Conservation (phyloP, 1,139 yeast species). For the Yamadazyma triangularis region DNA sequence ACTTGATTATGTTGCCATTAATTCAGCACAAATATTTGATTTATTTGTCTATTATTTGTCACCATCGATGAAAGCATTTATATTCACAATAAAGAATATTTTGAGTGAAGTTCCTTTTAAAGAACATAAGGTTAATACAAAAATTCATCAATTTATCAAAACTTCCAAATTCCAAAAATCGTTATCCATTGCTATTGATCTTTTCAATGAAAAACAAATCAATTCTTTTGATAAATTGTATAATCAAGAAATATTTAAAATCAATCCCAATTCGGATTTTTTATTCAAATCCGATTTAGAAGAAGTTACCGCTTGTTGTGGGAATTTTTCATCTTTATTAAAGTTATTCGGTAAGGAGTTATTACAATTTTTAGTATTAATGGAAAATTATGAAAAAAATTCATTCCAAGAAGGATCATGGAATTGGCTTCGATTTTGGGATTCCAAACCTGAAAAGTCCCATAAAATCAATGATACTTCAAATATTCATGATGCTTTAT, state of each 20-base stretch:
- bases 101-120: conserved; percentile 55
- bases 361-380: conserved; percentile 39
- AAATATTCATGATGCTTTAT: conserved; percentile 34
- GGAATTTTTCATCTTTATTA: conserved; percentile 66
- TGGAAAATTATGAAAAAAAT: conserved; percentile 34
- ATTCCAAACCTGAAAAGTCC: conserved; percentile 4
- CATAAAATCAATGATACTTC: conserved; percentile 6
- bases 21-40: conserved; percentile 54
- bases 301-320: conserved; percentile 82
- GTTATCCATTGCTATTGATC: conserved; percentile 45
- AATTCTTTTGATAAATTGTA: conserved; percentile 57
- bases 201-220: conserved; percentile 55
- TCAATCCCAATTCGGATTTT: conserved; percentile 23
- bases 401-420: conserved; percentile 25
- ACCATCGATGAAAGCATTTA: conserved; percentile 67
- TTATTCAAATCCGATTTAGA: conserved; percentile 63
- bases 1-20: conserved; percentile 23
- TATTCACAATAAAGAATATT: conserved; percentile 60
- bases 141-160: conserved; percentile 25
- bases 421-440: conserved; percentile 54
- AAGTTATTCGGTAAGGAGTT: conserved; percentile 62
- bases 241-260: conserved; percentile 51
- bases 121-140: conserved; percentile 17
- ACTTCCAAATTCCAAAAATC: conserved; percentile 46
- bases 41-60: conserved; percentile 64